Evolutionary conservation across 352 stramenopile species (phyloP), one percentile per base, ranked within the genome.

Genomic region (Elongisporangium prolatum): DNA sequence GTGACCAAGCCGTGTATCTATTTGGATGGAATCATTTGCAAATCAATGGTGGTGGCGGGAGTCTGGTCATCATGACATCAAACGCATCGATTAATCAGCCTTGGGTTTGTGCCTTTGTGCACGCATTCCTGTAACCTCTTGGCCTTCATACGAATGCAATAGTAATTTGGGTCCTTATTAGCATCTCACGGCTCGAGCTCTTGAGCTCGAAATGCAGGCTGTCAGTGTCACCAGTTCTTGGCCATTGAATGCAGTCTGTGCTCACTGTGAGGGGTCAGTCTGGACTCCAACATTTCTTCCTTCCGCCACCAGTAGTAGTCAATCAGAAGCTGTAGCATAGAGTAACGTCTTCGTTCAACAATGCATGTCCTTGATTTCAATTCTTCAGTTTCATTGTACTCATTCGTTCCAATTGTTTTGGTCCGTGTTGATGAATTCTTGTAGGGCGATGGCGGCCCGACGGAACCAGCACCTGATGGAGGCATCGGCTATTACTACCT

Each of bases 31-130:
- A 44, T 17, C 24, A 38, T 9, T 38, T 38, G 28, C 28, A 38
- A 44, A 44, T 14, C 1, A 44, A 44, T 44, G 34, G 34, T 44
- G 34, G 34, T 66, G 5, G 28, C 52, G 57, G 38, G 48, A 57
- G 25, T 28, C 49, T 40, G 16, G 48, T 44, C 5, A 51, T 22
- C 48, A 44, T 63, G 58, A 62, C 10, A 54, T 3, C 7, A 52
- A 25, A 48, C 68, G 84, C 84, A 93, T 89, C 84, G 79, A 93
- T 91, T 93, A 91, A 93, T 93, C 84, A 93, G 84, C 84, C 84
- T 80, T 55, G 50, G 40, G 59, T 63, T 58, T 54, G 18, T 54
- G 52, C 50, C 21, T 58, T 25, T 44, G 34, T 16, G 50, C 34
- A 65, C 52, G 56, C 68, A 59, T 50, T 21, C 52, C 61, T 25